Conservation (phyloP, 1,284 basidiomycete species). For the Bondarzewia mesenterica region DNA sequence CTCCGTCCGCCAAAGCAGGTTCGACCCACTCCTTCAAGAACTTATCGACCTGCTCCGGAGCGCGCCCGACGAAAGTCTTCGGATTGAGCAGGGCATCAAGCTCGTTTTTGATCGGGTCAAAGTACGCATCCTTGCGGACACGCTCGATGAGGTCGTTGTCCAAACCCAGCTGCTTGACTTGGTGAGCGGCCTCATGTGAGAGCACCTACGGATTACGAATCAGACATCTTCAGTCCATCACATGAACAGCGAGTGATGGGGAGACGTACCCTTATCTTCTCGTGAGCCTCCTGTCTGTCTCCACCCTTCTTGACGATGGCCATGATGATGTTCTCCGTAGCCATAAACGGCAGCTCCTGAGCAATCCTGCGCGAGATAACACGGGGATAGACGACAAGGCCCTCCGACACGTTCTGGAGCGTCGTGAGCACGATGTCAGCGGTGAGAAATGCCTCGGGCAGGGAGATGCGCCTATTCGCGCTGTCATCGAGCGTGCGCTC, state of each 20-base stretch:
- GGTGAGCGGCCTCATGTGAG: conserved; percentile 92
- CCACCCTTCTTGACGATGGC: conserved; percentile 93
- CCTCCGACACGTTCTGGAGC: conserved; percentile 95
- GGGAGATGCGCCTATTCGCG: conserved; percentile 92
- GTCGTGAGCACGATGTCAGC: conserved; percentile 95
- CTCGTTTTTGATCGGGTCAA: conserved; percentile 52
- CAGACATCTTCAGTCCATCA: not conserved
- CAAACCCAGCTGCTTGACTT: conserved; percentile 92
- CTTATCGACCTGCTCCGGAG: conserved; percentile 87
- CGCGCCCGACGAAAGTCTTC: conserved; percentile 81
- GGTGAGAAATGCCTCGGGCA: conserved; percentile 96
- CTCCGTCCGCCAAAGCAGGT: conserved; percentile 71
- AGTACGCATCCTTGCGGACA: conserved; percentile 62
- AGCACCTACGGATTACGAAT: conserved; percentile 44
- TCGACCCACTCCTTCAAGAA: conserved; percentile 87
- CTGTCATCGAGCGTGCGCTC: conserved; percentile 95
- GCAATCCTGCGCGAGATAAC: conserved; percentile 90
- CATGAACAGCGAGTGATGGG: not conserved
- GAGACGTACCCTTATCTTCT: conserved; percentile 77
- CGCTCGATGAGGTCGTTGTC: conserved; percentile 96
- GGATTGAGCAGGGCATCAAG: conserved; percentile 74
- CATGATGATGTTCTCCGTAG: conserved; percentile 99
- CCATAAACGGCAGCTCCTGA: conserved; percentile 99
- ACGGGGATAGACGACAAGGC: conserved; percentile 94
- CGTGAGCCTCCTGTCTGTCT: conserved; percentile 95